Conservation (phyloP, 257 asterid species). For the Solanum paucissectum region DNA sequence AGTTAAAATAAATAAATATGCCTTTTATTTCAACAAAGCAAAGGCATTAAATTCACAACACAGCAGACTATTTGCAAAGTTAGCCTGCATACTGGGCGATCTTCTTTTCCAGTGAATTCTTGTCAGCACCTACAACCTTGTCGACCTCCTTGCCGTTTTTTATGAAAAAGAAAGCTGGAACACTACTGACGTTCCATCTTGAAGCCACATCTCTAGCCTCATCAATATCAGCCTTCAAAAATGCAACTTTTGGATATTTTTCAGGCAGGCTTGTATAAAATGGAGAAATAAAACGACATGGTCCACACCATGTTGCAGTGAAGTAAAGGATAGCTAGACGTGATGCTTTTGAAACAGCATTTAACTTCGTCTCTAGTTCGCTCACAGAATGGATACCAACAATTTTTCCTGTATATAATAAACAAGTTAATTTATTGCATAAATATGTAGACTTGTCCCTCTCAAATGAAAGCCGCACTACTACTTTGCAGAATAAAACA, state of each 20-base stretch:
- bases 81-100: conserved; percentile 40
- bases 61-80: not conserved
- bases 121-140: conserved; percentile 43
- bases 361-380: conserved; percentile 36
- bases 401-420: conserved; percentile 38
- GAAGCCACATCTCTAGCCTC: conserved; percentile 49
- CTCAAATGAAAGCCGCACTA: not conserved
- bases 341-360: conserved; percentile 36
- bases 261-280: conserved; percentile 36
- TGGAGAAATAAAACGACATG: conserved; percentile 60
- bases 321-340: conserved; percentile 59
- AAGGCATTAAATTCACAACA: not conserved
- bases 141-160: conserved; percentile 60
- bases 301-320: conserved; percentile 85
- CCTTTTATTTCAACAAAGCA: not conserved
- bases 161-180: conserved; percentile 59
- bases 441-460: not conserved
- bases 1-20: not conserved
- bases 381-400: conserved; percentile 35
- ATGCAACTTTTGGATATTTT: conserved; percentile 40
- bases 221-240: conserved; percentile 60
- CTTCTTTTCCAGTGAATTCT: conserved; percentile 37
- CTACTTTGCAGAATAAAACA: not conserved
- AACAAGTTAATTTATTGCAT: not conserved
- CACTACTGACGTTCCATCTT: conserved; percentile 42